Evolutionary conservation across 177 flowering plant genomes (phyloP).

Genomic region (Vitis hybrid): DNA sequence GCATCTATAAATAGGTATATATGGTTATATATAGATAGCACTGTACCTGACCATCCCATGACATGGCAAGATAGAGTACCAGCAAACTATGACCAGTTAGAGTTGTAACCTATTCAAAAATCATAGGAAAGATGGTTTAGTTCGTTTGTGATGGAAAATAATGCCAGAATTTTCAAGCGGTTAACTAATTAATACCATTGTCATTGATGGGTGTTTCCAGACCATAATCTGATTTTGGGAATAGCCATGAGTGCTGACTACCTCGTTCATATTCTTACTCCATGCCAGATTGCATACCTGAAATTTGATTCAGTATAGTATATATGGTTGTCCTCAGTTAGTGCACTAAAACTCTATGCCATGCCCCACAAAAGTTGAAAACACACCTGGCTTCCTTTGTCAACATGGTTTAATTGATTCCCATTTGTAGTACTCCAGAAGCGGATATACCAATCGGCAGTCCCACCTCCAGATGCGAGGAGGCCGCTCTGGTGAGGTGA

Average conservation of each 20-base stretch:
- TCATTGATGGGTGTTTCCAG: constrained; percentile 94
- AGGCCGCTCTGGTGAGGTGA: constrained; percentile 93
- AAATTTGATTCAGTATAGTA: too few relatives aligned
- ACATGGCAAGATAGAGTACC: constrained; percentile 89
- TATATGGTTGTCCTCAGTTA: too few relatives aligned
- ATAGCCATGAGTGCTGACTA: constrained; percentile 97
- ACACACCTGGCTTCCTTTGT: constrained; percentile 94
- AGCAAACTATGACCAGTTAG: constrained; percentile 88
- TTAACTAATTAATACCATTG: constrained; percentile 49
- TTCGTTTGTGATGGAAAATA: too few relatives aligned
- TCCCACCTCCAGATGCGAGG: constrained; percentile 98
- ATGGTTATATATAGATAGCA: too few relatives aligned
- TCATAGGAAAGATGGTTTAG: too few relatives aligned
- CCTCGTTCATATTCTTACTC: constrained; percentile 96
- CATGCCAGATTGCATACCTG: constrained; percentile 96
- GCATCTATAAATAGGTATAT: too few relatives aligned
- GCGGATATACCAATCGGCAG: constrained; percentile 95
- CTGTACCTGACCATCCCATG: constrained; percentile 96
- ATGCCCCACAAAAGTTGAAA: too few relatives aligned
- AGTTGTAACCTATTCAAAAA: constrained; percentile 69
- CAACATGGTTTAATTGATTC: constrained; percentile 69
- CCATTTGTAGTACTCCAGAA: constrained; percentile 96
- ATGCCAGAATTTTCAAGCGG: too few relatives aligned
- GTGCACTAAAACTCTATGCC: too few relatives aligned
- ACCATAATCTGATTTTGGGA: constrained; percentile 99